These are phyloP conservation scores for Musa beccarii DNA, from an alignment of 176 grass and related monocot species.

Conservation along the genomic window DNA sequence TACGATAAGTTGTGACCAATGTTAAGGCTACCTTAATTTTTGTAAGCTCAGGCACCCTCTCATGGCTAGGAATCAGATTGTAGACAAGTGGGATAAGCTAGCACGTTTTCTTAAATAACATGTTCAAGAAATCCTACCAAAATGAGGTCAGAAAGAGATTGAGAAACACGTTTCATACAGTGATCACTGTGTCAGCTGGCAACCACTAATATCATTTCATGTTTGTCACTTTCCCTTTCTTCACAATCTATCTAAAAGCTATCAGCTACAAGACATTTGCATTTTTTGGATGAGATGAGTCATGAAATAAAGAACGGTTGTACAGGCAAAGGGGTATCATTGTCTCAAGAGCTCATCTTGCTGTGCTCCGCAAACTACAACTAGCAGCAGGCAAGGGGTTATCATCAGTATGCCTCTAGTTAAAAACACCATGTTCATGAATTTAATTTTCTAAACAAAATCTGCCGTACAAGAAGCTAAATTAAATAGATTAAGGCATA, in stretches of 20 bases:
- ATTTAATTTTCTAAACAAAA: too few relatives aligned
- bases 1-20: background rate
- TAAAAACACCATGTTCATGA: too few relatives aligned
- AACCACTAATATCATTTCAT: background rate
- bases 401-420: background rate
- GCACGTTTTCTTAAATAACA: constrained; percentile 16
- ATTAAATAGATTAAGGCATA: too few relatives aligned
- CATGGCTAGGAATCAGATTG: constrained; percentile 15
- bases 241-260: background rate
- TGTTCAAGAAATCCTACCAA: constrained; percentile 19
- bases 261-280: background rate
- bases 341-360: constrained; percentile 16
- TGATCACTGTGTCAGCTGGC: background rate
- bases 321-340: constrained; percentile 12
- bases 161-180: background rate
- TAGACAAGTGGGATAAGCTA: constrained; percentile 11
- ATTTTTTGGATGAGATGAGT: too few relatives aligned
- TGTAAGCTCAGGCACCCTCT: constrained; percentile 7
- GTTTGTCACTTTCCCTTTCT: background rate
- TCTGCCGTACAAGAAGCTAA: too few relatives aligned
- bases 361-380: constrained; percentile 15
- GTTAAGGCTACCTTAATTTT: constrained; percentile 16
- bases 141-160: background rate
- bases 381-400: background rate
- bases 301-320: too few relatives aligned